A percentile compares a stretch with the other conserved stretches of the same genome.
These are phyloP conservation scores for Carallia brachiata DNA, from an alignment of 345 rosid species.

Conservation along the genomic window DNA sequence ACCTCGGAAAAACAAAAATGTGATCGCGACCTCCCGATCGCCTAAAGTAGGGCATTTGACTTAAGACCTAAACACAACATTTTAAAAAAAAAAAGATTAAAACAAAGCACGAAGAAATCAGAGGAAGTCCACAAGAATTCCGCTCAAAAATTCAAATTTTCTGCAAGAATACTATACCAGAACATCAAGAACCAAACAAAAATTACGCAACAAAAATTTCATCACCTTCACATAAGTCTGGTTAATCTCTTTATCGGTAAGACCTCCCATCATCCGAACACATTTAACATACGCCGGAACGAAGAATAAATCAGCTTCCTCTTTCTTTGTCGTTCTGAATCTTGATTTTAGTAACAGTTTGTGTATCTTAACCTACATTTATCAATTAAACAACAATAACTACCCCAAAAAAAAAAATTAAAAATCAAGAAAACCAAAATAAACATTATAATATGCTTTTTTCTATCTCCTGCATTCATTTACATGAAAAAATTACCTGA, in stretches of 20 bases:
- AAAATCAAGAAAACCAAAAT: neutral
- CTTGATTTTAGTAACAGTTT: conserved; percentile 59
- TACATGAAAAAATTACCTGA: conserved; percentile 48
- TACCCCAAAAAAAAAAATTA: neutral
- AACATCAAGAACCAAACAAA: too few relatives aligned
- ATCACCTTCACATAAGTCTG: conserved; percentile 78
- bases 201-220: neutral
- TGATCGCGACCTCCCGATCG: conserved; percentile 95
- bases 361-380: conserved; percentile 77
- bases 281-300: conserved; percentile 92
- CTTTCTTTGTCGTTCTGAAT: conserved; percentile 67
- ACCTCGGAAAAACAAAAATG: conserved; percentile 94
- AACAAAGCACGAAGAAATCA: neutral
- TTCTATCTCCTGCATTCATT: neutral
- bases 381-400: neutral
- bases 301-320: conserved; percentile 88
- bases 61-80: conserved; percentile 52
- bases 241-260: conserved; percentile 88
- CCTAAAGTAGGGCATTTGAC: conserved; percentile 93
- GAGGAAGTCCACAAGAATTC: too few relatives aligned
- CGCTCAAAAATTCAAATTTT: neutral
- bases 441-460: neutral
- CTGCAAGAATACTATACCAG: too few relatives aligned
- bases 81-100: neutral
- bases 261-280: conserved; percentile 89